These are phyloP conservation scores for Erysimum cheiranthoides DNA, from an alignment of 345 rosid genomes.

Conservation along the genomic window DNA sequence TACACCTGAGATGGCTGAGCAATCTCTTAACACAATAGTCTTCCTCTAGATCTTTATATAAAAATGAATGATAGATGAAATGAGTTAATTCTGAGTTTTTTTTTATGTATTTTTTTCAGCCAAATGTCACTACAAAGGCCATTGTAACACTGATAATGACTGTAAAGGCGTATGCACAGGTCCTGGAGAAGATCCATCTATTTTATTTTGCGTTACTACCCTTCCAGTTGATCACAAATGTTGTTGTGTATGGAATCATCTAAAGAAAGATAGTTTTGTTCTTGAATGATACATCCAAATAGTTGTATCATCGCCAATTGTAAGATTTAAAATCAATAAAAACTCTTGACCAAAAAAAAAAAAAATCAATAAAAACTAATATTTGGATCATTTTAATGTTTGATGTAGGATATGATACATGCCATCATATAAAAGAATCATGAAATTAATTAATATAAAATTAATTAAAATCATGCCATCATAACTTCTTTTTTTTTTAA, in stretches of 20 bases:
- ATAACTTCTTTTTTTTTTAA: too few species aligned
- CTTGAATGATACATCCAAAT: background rate
- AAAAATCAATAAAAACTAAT: background rate
- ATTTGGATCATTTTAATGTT: background rate
- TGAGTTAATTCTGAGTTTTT: background rate
- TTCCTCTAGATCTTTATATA: background rate
- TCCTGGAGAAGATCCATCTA: background rate
- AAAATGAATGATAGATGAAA: background rate
- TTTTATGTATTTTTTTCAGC: background rate
- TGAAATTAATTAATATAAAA: too few species aligned
- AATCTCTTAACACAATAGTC: too few species aligned
- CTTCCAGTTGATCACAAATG: background rate
- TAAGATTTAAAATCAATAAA: background rate
- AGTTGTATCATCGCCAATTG: background rate
- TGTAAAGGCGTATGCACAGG: background rate
- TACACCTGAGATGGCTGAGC: too few species aligned
- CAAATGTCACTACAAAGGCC: background rate
- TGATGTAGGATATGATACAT: too few species aligned
- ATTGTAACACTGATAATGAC: background rate
- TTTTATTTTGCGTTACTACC: background rate
- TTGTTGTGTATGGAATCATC: background rate
- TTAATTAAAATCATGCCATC: too few species aligned
- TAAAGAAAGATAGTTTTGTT: background rate
- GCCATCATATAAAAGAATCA: too few species aligned
- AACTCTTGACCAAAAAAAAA: too few species aligned